Conservation (phyloP, 352 stramenopile species). For the Pythium sp. region DNA sequence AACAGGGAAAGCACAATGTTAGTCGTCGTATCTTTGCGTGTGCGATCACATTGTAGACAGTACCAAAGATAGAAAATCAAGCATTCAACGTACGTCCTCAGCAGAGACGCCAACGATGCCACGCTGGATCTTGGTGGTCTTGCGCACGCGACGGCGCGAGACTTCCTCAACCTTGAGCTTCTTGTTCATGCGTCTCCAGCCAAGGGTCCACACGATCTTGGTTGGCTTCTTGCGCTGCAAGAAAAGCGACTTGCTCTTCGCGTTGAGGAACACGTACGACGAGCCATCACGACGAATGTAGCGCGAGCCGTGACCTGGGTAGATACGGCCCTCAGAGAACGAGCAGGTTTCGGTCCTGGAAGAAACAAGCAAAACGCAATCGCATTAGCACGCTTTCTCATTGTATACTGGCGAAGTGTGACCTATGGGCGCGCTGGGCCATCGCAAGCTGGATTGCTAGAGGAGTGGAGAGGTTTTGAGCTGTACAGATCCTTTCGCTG, state of each 20-base stretch:
- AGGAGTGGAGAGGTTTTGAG: background rate
- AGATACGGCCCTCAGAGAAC: constrained; percentile 93
- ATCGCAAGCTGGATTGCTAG: background rate
- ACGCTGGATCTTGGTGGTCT: constrained; percentile 96
- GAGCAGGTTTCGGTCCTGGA: constrained; percentile 87
- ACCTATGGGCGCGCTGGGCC: background rate
- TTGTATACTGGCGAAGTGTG: background rate
- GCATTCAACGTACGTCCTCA: constrained; percentile 82
- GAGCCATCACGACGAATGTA: constrained; percentile 98
- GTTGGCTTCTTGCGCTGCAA: constrained; percentile 99
- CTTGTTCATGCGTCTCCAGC: constrained; percentile 98
- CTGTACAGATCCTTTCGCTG: background rate
- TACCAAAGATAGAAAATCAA: background rate
- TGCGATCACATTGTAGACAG: background rate
- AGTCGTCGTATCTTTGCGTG: background rate
- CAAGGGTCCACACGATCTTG: constrained; percentile 98
- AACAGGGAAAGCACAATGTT: background rate
- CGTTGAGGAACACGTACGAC: constrained; percentile 94
- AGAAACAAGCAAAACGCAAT: constrained; percentile 5
- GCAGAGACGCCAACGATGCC: constrained; percentile 95
- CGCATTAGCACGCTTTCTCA: constrained; percentile 6
- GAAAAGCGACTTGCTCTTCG: constrained; percentile 98
- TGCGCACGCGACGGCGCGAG: constrained; percentile 82
- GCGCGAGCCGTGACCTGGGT: constrained; percentile 98
- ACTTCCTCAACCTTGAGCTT: constrained; percentile 95